Evolutionary conservation across 2,329 filamentous ascomycete genomes (phyloP).

Genomic region (Calonectria hongkongensis): DNA sequence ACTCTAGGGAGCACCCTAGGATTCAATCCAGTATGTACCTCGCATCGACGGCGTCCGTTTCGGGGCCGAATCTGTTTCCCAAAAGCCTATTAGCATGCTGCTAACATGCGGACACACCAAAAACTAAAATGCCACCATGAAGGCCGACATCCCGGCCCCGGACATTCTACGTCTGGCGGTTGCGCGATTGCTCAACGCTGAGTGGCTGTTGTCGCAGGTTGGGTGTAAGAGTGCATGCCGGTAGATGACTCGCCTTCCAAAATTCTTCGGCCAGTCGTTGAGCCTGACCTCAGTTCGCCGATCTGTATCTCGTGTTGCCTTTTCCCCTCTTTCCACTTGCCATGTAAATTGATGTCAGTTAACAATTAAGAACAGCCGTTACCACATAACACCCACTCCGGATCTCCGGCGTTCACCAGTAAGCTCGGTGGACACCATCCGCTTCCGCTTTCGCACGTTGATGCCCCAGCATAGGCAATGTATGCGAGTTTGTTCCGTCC

Average conservation of each 20-base stretch:
- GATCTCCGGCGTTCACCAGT: conserved; percentile 1
- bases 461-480: background rate
- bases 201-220: conserved; percentile 38
- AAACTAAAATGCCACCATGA: conserved; percentile 45
- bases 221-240: conserved; percentile 30
- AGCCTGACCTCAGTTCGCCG: conserved; percentile 25
- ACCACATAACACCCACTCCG: background rate
- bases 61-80: conserved; percentile 32
- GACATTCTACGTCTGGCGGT: conserved; percentile 37
- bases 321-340: background rate
- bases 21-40: conserved; percentile 43
- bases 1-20: background rate
- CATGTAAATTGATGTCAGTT: background rate
- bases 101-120: conserved; percentile 45
- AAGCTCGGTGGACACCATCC: background rate
- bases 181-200: conserved; percentile 40
- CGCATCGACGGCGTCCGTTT: conserved; percentile 32
- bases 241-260: conserved; percentile 43
- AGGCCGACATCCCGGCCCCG: conserved; percentile 9
- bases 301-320: conserved; percentile 3
- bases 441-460: background rate
- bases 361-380: background rate
- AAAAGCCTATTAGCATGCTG: conserved; percentile 31
- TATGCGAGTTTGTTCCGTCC: conserved; percentile 12
- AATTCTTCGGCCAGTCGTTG: conserved; percentile 30